Evolutionary conservation across 495 filamentous ascomycete genomes (phyloP).

Genomic region (Lepidopterella palustris): DNA sequence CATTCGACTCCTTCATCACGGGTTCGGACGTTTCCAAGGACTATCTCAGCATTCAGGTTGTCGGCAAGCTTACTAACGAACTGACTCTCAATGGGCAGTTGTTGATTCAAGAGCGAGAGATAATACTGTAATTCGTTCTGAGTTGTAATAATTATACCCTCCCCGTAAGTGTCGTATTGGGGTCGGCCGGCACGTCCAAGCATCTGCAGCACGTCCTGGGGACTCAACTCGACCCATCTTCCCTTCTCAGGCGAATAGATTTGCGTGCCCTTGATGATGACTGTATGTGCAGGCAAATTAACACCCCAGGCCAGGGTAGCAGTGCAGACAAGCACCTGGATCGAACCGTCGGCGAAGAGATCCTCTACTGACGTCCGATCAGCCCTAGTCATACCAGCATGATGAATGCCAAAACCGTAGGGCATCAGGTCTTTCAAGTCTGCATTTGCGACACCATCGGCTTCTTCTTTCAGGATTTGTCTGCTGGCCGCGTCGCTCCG

Average conservation of each 20-base stretch:
- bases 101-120: conserved; percentile 90
- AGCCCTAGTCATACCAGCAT: conserved; percentile 88
- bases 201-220: conserved; percentile 98
- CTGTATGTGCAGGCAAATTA: conserved; percentile 88
- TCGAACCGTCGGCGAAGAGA: conserved; percentile 79
- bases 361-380: conserved; percentile 94
- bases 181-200: conserved; percentile 92
- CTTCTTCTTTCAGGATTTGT: conserved; percentile 78
- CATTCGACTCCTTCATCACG: conserved; percentile 96
- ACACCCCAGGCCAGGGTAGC: conserved; percentile 96
- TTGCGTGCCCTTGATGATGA: conserved; percentile 96
- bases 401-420: conserved; percentile 96
- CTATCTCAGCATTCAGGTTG: conserved; percentile 95
- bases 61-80: conserved; percentile 89
- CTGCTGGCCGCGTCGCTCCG: conserved; percentile 87
- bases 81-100: conserved; percentile 95
- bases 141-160: conserved; percentile 97
- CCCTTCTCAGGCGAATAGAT: conserved; percentile 98
- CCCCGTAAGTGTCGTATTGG: conserved; percentile 95
- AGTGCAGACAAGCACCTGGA: conserved; percentile 95
- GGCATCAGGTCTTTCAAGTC: conserved; percentile 92
- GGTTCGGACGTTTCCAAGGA: conserved; percentile 87
- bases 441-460: conserved; percentile 72
- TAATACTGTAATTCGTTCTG: conserved; percentile 95
- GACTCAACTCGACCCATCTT: conserved; percentile 96